Base-by-base conservation (phyloP, 2,329 filamentous ascomycete genomes). In the Hawksworthiomyces lignivorus region DNA sequence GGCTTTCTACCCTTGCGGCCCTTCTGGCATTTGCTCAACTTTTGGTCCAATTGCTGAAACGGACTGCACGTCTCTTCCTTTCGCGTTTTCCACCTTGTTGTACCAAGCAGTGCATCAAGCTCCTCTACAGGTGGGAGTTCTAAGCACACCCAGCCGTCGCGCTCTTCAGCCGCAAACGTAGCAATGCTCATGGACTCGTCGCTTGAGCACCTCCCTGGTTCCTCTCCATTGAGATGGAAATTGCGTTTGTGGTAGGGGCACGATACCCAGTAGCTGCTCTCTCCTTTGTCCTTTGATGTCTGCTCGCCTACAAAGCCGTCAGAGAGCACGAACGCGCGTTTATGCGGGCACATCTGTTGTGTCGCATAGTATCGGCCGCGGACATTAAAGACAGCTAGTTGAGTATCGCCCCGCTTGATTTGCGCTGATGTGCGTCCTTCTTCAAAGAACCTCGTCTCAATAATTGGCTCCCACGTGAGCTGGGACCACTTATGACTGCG, bases 261-360 rank as follows among this genome's bases (percentile, higher is more conserved):
- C 1, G 82, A 87, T n/a, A 95, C 77, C 81, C 84, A 94, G n/a
- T 88, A 80, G 46, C 27, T 30, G 21, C 39, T 41, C 15, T 65
- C 60, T 44, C 65, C 61, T 36, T 56, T 52, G 17, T 22, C 22
- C n/a, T 21, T 22, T 7, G 36, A n/a, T 7, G 38, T 20, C 30
- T 41, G 38, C 31, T 87, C 82, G 30, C 89, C 88, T 35, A 95
- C 74, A 8, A 95, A 67, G 2, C 87, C 87, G 57, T 95, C 89
- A 0, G 83, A 84, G 20, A 95, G 76, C n/a, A 89, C 82, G 55
- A 95, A 95, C 1, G 87, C 82, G 10, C 87, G 82, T 64, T 90
- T 92, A 66, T 94, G 87, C 9, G 88, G 88, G 59, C 88, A 95
- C 88, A 95, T 95, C 58, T 95, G 87, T 65, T 95, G 88, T 12